Conservation (phyloP, 116 monocot species). For the Papilionanthe hybrid region DNA sequence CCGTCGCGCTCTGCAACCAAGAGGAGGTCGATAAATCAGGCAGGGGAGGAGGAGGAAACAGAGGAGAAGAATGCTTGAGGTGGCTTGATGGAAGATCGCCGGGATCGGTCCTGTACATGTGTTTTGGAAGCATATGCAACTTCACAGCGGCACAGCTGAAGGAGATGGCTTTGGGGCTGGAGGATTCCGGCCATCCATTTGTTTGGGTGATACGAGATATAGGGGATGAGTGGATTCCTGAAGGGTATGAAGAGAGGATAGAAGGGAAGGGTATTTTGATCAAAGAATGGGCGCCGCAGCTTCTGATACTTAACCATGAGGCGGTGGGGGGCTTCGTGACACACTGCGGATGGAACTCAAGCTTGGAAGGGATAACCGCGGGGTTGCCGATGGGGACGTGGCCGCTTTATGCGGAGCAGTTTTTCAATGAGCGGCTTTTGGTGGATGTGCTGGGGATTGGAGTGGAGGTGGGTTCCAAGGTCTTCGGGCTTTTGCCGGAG, state of each 20-base stretch:
- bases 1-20: slow-evolving; percentile 4
- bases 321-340: slow-evolving; percentile 6
- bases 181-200: slow-evolving; percentile 1
- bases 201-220: slow-evolving; percentile 4
- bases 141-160: neutral
- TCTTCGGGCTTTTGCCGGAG: neutral
- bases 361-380: neutral
- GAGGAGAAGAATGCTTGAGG: neutral
- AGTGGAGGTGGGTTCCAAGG: neutral
- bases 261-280: slow-evolving; percentile 6
- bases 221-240: neutral
- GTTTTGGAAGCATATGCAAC: neutral
- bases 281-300: slow-evolving; percentile 11
- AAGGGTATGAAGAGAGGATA: slow-evolving; percentile 8
- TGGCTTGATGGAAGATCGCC: slow-evolving; percentile 1
- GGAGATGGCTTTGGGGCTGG: slow-evolving; percentile 9
- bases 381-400: slow-evolving; percentile 9
- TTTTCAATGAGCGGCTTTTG: slow-evolving; percentile 11
- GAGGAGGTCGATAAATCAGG: neutral
- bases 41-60: neutral
- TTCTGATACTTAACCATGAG: slow-evolving; percentile 5
- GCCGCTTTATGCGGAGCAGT: slow-evolving; percentile 9
- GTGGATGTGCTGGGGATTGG: slow-evolving; percentile 7
- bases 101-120: slow-evolving; percentile 9
- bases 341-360: slow-evolving; percentile 16